These are phyloP conservation scores for Eucalyptus cladocalyx DNA, from an alignment of 345 rosid species.

Conservation along the genomic window DNA sequence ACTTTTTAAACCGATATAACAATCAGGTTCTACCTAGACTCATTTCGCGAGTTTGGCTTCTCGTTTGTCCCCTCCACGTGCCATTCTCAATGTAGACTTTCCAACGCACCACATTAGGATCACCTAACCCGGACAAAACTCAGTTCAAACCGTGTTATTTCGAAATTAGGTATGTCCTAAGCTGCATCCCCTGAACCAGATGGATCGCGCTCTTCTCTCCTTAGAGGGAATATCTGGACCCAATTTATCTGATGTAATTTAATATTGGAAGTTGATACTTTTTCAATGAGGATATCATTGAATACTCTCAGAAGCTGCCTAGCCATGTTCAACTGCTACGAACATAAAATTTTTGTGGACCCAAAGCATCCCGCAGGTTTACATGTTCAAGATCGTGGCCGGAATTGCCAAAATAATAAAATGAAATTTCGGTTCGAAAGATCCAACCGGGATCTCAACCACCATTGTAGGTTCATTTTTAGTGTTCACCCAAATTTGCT, in stretches of 20 bases:
- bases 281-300: not conserved
- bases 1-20: too few relatives aligned
- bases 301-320: not conserved
- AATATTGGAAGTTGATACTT: not conserved
- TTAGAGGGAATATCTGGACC: not conserved
- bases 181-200: not conserved
- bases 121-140: too few relatives aligned
- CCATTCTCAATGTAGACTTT: too few relatives aligned
- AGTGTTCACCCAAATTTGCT: not conserved
- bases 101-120: too few relatives aligned
- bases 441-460: not conserved
- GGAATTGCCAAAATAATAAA: not conserved
- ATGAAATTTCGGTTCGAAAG: not conserved
- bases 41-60: too few relatives aligned
- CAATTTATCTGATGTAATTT: not conserved
- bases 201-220: not conserved
- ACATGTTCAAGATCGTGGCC: not conserved
- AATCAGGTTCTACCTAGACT: too few relatives aligned
- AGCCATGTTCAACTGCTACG: not conserved
- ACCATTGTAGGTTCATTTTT: not conserved
- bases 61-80: too few relatives aligned
- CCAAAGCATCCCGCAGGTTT: not conserved
- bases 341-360: not conserved
- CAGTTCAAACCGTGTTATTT: not conserved
- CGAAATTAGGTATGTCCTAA: not conserved